phyloP scores from a whole-genome alignment of 805 yeast species.

The Saturnispora halmiae region DNA sequence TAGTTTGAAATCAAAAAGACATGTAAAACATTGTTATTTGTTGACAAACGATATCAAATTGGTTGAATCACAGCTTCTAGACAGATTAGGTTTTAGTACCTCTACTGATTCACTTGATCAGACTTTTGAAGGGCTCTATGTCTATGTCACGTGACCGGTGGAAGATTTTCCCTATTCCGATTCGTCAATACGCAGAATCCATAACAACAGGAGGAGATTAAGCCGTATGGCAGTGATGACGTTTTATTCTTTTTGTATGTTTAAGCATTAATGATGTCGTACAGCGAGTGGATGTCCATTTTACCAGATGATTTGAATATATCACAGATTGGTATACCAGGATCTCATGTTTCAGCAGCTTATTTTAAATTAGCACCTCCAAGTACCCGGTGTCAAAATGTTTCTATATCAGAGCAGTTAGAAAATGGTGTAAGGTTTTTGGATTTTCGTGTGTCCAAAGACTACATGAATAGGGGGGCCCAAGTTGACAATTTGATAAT shows the following conservation, averaged over 20 bases:
- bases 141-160: constrained; percentile 6
- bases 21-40: constrained; percentile 39
- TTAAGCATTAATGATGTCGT: constrained; percentile 6
- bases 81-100: constrained; percentile 14
- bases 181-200: neutral
- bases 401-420: constrained; percentile 50
- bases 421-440: constrained; percentile 67
- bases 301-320: constrained; percentile 41
- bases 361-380: constrained; percentile 56
- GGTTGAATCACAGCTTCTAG: neutral
- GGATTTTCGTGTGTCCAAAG: constrained; percentile 56
- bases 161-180: neutral
- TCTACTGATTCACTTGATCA: neutral
- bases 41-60: constrained; percentile 8
- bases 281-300: constrained; percentile 37
- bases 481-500: constrained; percentile 48
- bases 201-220: neutral
- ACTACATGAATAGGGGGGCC: constrained; percentile 36
- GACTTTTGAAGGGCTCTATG: neutral
- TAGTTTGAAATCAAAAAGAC: constrained; percentile 44
- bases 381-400: constrained; percentile 69
- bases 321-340: constrained; percentile 57
- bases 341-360: constrained; percentile 82
- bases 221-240: neutral
- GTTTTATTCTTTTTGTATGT: neutral